phyloP scores from a whole-genome alignment of 306 rosid genomes.

The Pyrus betulifolia region DNA sequence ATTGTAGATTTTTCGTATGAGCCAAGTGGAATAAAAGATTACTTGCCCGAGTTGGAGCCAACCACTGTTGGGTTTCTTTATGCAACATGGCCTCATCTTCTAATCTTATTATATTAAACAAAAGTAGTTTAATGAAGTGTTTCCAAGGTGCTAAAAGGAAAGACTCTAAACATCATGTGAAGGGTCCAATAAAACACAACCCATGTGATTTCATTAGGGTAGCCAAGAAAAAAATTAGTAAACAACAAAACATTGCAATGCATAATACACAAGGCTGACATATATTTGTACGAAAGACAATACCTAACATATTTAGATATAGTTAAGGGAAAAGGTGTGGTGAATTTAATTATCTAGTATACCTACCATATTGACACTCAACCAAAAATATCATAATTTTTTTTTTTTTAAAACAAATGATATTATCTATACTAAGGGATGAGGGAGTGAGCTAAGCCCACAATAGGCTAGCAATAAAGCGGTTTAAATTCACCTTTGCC shows the following conservation, averaged over 20 bases:
- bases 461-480: no score
- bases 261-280: conserved; percentile 24
- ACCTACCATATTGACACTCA: conserved; percentile 36
- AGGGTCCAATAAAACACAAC: conserved; percentile 43
- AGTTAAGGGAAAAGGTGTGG: not conserved
- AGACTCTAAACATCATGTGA: conserved; percentile 29
- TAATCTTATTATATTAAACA: conserved; percentile 29
- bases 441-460: no score
- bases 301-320: conserved; percentile 7
- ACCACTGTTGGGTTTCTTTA: conserved; percentile 28
- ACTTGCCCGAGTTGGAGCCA: conserved; percentile 28
- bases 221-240: conserved; percentile 22
- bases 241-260: conserved; percentile 34
- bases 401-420: no score
- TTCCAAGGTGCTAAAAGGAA: conserved; percentile 35
- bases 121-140: conserved; percentile 47
- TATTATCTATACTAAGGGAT: no score
- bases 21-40: not conserved
- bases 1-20: not conserved
- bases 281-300: conserved; percentile 33
- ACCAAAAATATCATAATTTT: not conserved
- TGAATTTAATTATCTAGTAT: conserved; percentile 23
- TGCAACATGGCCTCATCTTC: conserved; percentile 55
- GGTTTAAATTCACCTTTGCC: no score
- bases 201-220: conserved; percentile 64